phyloP scores from a whole-genome alignment of 2,329 filamentous ascomycete species.

The Hypoxylon sp. region DNA sequence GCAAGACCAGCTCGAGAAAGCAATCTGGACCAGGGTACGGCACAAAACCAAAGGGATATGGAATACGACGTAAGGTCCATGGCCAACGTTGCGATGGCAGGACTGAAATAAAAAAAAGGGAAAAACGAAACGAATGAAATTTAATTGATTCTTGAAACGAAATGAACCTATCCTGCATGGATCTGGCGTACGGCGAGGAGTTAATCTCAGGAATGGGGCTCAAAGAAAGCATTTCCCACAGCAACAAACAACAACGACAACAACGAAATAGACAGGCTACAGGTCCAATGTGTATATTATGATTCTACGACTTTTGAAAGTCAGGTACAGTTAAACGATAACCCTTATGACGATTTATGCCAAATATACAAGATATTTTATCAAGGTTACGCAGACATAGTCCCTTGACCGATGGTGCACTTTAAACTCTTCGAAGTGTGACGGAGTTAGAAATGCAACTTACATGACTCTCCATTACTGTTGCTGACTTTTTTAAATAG shows the following conservation, averaged over 20 bases:
- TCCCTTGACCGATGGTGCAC: too few relatives aligned
- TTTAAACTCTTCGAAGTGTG: too few relatives aligned
- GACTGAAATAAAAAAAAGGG: constrained; percentile 36
- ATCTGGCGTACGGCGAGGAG: constrained; percentile 42
- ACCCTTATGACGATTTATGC: constrained; percentile 35
- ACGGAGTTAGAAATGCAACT: too few relatives aligned
- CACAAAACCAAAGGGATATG: constrained; percentile 19
- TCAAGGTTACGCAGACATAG: not conserved
- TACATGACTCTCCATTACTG: too few relatives aligned
- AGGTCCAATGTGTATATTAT: constrained; percentile 34
- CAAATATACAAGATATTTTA: constrained; percentile 6
- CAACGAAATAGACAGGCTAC: constrained; percentile 34
- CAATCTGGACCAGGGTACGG: constrained; percentile 1
- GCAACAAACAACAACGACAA: constrained; percentile 20
- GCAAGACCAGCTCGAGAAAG: constrained; percentile 12
- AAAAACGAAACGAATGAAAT: constrained; percentile 11
- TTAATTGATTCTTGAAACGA: constrained; percentile 30
- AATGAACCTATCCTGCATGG: constrained; percentile 35
- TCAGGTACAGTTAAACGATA: constrained; percentile 30
- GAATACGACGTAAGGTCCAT: constrained; percentile 44
- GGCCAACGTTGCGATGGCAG: constrained; percentile 46
- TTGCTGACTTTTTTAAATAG: too few relatives aligned
- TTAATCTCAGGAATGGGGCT: constrained; percentile 25
- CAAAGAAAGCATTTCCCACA: constrained; percentile 28
- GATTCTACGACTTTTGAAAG: constrained; percentile 32